These are phyloP conservation scores for Coemansia sp. DNA, from an alignment of 371 early-diverging fungal genomes.

Conservation along the genomic window DNA sequence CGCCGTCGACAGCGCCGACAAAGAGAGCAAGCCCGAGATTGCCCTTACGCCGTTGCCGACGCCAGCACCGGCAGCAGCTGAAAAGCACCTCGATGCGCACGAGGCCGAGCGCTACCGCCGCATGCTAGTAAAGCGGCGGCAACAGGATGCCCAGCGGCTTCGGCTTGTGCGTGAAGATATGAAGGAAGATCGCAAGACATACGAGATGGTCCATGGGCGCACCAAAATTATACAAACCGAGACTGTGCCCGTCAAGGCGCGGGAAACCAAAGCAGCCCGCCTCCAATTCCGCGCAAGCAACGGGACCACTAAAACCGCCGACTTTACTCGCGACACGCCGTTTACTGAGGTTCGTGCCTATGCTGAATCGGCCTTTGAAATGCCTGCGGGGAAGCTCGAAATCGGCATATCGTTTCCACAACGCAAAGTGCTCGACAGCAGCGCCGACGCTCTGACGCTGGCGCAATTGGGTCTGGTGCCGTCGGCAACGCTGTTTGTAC, in stretches of 20 bases:
- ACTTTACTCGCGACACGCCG: conserved; percentile 1
- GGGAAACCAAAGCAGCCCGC: not conserved
- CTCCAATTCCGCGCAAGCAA: conserved; percentile 26
- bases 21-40: not conserved
- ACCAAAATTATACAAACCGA: not conserved
- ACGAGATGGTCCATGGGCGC: not conserved
- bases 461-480: conserved; percentile 19
- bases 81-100: not conserved
- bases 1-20: not conserved
- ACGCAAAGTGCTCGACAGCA: not conserved
- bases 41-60: too few species aligned
- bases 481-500: conserved; percentile 27
- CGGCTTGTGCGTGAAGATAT: conserved; percentile 1
- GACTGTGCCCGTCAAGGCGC: too few species aligned
- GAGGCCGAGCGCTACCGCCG: conserved; percentile 13
- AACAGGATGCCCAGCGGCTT: not conserved
- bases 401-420: conserved; percentile 9
- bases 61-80: not conserved
- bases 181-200: conserved; percentile 5
- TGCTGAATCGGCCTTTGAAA: conserved; percentile 3
- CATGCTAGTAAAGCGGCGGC: conserved; percentile 5
- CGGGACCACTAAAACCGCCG: conserved; percentile 3
- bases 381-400: not conserved
- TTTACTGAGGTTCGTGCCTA: conserved; percentile 16
- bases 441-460: conserved; percentile 10